Base-by-base conservation (phyloP, 768 basidiomycete genomes). In the Sistotremastrum niveocremeum region DNA sequence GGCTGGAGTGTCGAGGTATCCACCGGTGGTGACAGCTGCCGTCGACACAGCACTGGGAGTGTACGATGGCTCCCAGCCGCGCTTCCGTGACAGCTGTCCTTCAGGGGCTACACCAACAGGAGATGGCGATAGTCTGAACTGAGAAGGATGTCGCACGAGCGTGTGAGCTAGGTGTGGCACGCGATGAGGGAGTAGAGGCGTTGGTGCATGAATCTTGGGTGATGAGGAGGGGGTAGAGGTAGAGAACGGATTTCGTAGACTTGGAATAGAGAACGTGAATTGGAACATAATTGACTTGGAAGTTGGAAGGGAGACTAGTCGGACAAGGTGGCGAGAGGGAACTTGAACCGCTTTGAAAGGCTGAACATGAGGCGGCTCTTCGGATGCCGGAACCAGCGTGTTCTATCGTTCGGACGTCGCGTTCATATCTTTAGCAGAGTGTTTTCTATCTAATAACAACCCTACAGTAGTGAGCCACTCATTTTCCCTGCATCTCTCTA, bases 31-130 rank as follows among this genome's bases (percentile, higher is more conserved):
- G 3, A 76, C 61, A 3, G 73, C 60, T 3, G 69, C 74, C 41
- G 75, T 64, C 41, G 69, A 60, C 5, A 76, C 73, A 55, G 56
- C 66, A 56, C 73, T 77, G 7, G 72, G 71, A 38, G 74, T 66
- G 46, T 66, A 68, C 1, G 73, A 67, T 4, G 84, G 83, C 37
- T 77, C 75, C 84, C 84, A 86, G 32, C 79, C 81, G 58, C 84
- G 65, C 60, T 84, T 84, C 44, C 73, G 66, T 3, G 72, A 68
- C 37, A 69, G 54, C 3, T 69, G 67, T 11, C 63, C 57, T 12
- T 66, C 56, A 12, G 71, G 62, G 4, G 68, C 41, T 41, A 8
- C 37, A 12, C 12, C 11, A 11, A 31, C 9, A 41, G 41, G 30
- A 9, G 30, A 29, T 5, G 41, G 4, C 30, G 9, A 29, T 8